A percentile compares a stretch with the other conserved stretches of the same genome.
Evolutionary conservation across 192 early-diverging fungal species (phyloP).

Genomic region (Pilaira anomala): DNA sequence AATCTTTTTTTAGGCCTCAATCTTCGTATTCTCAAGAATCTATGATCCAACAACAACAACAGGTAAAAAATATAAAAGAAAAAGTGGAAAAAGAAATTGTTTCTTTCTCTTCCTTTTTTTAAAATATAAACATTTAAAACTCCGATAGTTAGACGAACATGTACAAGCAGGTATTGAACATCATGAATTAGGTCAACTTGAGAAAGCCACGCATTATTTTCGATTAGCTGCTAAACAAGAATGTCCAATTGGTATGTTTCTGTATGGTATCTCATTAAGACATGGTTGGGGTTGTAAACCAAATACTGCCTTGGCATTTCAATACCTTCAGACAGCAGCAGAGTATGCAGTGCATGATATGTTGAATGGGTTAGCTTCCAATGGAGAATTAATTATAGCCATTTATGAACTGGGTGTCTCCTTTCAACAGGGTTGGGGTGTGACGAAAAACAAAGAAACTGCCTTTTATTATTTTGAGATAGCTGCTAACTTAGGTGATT

Average conservation of each 20-base stretch:
- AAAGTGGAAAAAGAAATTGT: too few relatives aligned
- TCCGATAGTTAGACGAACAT: constrained; percentile 19
- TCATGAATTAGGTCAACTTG: constrained; percentile 73
- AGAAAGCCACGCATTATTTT: constrained; percentile 71
- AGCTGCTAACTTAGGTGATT: constrained; percentile 73
- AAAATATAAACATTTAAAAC: neutral
- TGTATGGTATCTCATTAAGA: constrained; percentile 73
- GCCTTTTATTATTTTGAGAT: constrained; percentile 80
- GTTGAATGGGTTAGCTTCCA: constrained; percentile 53
- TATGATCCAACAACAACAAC: too few relatives aligned
- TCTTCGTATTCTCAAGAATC: constrained; percentile 12
- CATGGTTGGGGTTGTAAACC: constrained; percentile 75
- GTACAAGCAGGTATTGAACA: constrained; percentile 66
- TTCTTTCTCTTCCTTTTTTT: neutral
- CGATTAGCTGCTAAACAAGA: constrained; percentile 63
- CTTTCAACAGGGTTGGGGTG: constrained; percentile 82
- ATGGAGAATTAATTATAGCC: constrained; percentile 73
- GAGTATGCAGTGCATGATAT: constrained; percentile 59
- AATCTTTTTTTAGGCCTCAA: constrained; percentile 10
- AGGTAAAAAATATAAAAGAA: constrained; percentile 5
- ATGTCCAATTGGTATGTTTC: constrained; percentile 72
- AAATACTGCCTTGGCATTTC: constrained; percentile 48
- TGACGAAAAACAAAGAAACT: constrained; percentile 63
- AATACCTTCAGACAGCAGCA: constrained; percentile 71
- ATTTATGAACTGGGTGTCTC: constrained; percentile 79